A percentile compares a stretch with the other conserved stretches of the same genome.
Evolutionary conservation across 1,284 basidiomycete genomes (phyloP).

Genomic region (Schizopora paradoxa): DNA sequence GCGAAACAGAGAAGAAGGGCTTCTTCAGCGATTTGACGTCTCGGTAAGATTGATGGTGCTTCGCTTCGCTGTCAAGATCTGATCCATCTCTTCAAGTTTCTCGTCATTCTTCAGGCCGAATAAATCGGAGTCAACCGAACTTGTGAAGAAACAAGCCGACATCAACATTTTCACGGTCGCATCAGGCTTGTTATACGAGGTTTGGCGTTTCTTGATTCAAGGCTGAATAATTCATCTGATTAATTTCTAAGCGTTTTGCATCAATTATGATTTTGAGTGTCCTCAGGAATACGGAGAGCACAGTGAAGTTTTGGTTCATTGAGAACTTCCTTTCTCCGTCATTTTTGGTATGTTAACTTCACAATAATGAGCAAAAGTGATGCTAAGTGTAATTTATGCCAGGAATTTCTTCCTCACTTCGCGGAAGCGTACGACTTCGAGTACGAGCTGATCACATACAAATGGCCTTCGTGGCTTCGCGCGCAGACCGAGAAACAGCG

Average conservation of each 20-base stretch:
- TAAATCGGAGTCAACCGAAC: slow-evolving; percentile 21
- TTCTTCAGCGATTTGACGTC: slow-evolving; percentile 44
- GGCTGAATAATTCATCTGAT: slow-evolving; percentile 14
- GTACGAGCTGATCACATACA: slow-evolving; percentile 97
- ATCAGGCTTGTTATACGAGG: slow-evolving; percentile 94
- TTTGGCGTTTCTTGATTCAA: slow-evolving; percentile 26
- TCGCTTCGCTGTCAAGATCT: not conserved
- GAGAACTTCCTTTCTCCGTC: slow-evolving; percentile 98
- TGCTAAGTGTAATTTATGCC: slow-evolving; percentile 8
- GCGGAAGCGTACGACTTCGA: slow-evolving; percentile 89
- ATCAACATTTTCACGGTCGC: slow-evolving; percentile 99
- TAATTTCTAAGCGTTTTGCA: slow-evolving; percentile 72
- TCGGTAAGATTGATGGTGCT: slow-evolving; percentile 34
- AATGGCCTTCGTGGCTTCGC: slow-evolving; percentile 98
- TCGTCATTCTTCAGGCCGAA: slow-evolving; percentile 47
- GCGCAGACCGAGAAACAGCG: slow-evolving; percentile 95
- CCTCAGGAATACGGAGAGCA: slow-evolving; percentile 85
- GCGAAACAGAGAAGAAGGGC: slow-evolving; percentile 29
- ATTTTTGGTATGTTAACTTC: slow-evolving; percentile 65
- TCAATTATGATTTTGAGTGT: slow-evolving; percentile 99
- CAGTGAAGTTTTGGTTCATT: slow-evolving; percentile 99
- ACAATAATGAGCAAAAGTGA: slow-evolving; percentile 5
- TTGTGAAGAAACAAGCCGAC: slow-evolving; percentile 56
- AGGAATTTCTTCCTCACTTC: slow-evolving; percentile 94
- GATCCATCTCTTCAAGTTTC: slow-evolving; percentile 34